phyloP scores from a whole-genome alignment of 2,329 filamentous ascomycete genomes.

The Xylariaceae sp. region DNA sequence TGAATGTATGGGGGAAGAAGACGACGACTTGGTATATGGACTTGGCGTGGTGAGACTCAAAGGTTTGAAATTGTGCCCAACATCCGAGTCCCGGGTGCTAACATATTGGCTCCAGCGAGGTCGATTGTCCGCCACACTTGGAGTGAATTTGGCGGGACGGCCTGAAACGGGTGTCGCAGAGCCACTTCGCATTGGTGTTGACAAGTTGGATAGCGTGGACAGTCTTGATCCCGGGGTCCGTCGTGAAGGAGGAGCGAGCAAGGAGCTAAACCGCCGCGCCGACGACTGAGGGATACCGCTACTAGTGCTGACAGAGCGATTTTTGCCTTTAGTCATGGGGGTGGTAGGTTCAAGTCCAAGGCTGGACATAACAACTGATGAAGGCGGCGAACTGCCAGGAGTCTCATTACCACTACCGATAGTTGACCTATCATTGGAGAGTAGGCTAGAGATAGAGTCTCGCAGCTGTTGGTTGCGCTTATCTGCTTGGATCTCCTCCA shows the following conservation, averaged over 20 bases:
- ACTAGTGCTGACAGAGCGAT: constrained; percentile 43
- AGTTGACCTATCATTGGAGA: constrained; percentile 74
- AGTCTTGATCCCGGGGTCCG: constrained; percentile 40
- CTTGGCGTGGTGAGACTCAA: constrained; percentile 55
- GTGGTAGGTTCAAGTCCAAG: constrained; percentile 46
- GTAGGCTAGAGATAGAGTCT: constrained; percentile 88
- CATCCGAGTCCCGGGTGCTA: constrained; percentile 57
- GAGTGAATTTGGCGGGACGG: constrained; percentile 40
- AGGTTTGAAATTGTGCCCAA: constrained; percentile 64
- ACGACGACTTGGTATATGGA: constrained; percentile 46
- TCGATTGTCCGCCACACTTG: constrained; percentile 46
- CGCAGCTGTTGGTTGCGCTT: constrained; percentile 68
- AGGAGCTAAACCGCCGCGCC: constrained; percentile 41
- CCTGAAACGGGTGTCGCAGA: constrained; percentile 47
- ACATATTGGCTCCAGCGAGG: constrained; percentile 69
- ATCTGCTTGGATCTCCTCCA: constrained; percentile 67
- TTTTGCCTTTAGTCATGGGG: constrained; percentile 39
- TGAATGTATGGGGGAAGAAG: constrained; percentile 38
- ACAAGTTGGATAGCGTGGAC: constrained; percentile 38
- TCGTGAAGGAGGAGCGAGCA: constrained; percentile 39
- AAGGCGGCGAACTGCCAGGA: constrained; percentile 61
- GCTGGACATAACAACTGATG: constrained; percentile 55
- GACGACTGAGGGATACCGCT: constrained; percentile 39
- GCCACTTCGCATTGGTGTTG: constrained; percentile 35
- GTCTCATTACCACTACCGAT: constrained; percentile 64